Base-by-base conservation (phyloP, 441 rosid species). In the Adansonia madagascariensis region DNA sequence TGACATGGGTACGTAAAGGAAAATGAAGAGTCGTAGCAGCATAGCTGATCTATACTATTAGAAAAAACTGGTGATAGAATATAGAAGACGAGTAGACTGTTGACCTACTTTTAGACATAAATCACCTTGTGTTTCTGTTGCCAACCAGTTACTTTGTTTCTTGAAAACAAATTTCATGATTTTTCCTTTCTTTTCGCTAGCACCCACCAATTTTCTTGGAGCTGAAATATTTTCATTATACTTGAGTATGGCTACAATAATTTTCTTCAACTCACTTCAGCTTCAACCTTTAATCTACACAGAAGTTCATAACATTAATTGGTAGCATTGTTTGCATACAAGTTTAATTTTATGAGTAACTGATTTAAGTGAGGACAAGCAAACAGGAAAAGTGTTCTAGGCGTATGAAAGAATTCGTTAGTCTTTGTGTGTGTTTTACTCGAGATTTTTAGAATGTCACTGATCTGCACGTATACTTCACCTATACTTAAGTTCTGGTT, bases 321-420 rank as follows among this genome's bases (percentile, higher is more conserved):
- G 31, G 17, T 53, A 53, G 27, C 47, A 9, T 67, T 71, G 24
- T 53, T 71, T 17, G 63, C 12, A 11, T n/a, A 53, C 2, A n/a
- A 50, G 57, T 49, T 69, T 24, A 24, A 66, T 69, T 10, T 69
- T 24, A 49, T 15, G 60, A 44, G 39, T 44, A 69, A 69, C 74
- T 71, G 74, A 27, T 71, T 53, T 71, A 71, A 71, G 74, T 31
- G 7, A n/a, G 47, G 61, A 39, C 11, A 44, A 67, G 46, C 52
- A 9, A 67, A 18, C 35, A 44, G 12, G 71, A 43, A 43, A 66
- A 9, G 31, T 43, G 8, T 69, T 46, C 20, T 6, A 11, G 12
- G 59, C 24, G 43, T 24, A 7, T 5, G 56, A 6, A 20, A 31
- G 72, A 44, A 55, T 46, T 69, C 8, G 8, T 4, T 5, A 46